Percentiles rank a stretch among this genome's conserved stretches.
phyloP scores from a whole-genome alignment of 495 filamentous ascomycete species.

The Xylaria sp. region DNA sequence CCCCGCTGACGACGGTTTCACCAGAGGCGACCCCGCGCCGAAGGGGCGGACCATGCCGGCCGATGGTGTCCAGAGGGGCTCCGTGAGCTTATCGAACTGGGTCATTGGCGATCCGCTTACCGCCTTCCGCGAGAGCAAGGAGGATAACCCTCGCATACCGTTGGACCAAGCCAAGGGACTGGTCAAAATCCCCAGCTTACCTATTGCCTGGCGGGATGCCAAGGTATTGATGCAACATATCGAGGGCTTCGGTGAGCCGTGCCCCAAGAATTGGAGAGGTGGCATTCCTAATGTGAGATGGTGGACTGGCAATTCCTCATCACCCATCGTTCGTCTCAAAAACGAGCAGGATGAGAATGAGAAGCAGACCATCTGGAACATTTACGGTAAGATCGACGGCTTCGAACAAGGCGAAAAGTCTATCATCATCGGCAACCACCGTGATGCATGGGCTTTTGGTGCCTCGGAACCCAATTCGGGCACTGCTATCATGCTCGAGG shows the following conservation, averaged over 20 bases:
- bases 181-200: conserved; percentile 84
- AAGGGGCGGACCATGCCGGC: conserved; percentile 78
- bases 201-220: conserved; percentile 88
- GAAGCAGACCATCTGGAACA: conserved; percentile 87
- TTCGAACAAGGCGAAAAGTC: conserved; percentile 82
- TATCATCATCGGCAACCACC: conserved; percentile 91
- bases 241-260: conserved; percentile 74
- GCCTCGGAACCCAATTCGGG: conserved; percentile 86
- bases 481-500: conserved; percentile 88
- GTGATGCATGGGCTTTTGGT: conserved; percentile 92
- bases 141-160: conserved; percentile 67
- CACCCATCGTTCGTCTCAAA: conserved; percentile 80
- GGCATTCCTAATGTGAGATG: conserved; percentile 74
- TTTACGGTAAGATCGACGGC: conserved; percentile 82
- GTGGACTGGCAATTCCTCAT: conserved; percentile 82
- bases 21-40: conserved; percentile 70
- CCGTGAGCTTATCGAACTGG: conserved; percentile 83
- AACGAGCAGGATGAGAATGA: conserved; percentile 88
- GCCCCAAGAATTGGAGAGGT: conserved; percentile 77
- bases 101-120: conserved; percentile 88
- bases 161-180: conserved; percentile 76
- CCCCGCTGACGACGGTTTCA: conserved; percentile 79
- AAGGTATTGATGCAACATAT: conserved; percentile 77
- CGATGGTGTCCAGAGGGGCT: conserved; percentile 81
- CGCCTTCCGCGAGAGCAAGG: conserved; percentile 82